Conservation (phyloP, 495 filamentous ascomycete genomes). For the Parachaetomium inaequale region DNA sequence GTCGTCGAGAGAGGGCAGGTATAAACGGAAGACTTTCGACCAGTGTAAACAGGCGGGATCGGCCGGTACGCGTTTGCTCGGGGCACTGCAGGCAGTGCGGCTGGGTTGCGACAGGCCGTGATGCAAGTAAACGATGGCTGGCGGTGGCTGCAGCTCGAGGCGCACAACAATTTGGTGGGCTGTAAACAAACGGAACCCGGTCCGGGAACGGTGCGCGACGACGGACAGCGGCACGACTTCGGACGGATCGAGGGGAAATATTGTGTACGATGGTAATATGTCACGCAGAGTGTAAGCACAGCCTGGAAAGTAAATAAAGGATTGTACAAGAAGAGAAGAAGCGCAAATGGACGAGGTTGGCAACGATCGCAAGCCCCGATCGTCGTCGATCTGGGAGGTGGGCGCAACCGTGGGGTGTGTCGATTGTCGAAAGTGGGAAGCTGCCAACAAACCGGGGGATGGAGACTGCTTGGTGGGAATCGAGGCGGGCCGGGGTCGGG, state of each 20-base stretch:
- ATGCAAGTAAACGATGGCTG: neutral
- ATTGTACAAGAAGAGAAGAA: conserved; percentile 13
- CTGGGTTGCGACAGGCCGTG: neutral
- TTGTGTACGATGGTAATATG: neutral
- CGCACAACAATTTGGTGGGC: conserved; percentile 2
- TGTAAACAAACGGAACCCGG: conserved; percentile 14
- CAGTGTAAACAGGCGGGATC: conserved; percentile 2
- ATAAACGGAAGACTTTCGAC: neutral
- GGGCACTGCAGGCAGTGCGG: conserved; percentile 16
- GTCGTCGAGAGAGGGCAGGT: conserved; percentile 3
- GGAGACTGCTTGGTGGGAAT: neutral
- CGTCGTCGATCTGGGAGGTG: conserved; percentile 2
- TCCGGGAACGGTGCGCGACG: neutral
- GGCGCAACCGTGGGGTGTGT: conserved; percentile 13
- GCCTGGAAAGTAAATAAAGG: neutral
- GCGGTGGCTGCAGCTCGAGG: conserved; percentile 10
- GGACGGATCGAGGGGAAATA: neutral
- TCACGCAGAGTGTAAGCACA: neutral
- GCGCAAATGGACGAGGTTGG: neutral
- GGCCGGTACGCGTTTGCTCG: conserved; percentile 13
- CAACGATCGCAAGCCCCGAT: conserved; percentile 8
- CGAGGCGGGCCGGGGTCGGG: conserved; percentile 10
- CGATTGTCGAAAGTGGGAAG: conserved; percentile 3
- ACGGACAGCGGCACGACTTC: neutral
- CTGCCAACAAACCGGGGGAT: conserved; percentile 8